phyloP scores from a whole-genome alignment of 2,329 filamentous ascomycete genomes.

The Tympanopsis confertula region DNA sequence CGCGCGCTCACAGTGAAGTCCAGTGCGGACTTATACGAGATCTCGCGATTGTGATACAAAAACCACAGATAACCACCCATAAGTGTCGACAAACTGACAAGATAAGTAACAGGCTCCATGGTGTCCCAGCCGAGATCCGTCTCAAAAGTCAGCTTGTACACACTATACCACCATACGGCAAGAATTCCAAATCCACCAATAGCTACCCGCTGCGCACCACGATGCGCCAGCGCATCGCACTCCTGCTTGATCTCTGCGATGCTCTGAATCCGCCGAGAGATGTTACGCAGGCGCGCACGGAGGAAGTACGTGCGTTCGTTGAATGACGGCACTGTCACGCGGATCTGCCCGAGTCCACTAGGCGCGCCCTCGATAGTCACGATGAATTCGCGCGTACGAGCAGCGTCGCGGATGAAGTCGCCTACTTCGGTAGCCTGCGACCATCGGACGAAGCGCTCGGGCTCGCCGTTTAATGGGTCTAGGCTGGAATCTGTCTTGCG shows the following conservation, averaged over 20 bases:
- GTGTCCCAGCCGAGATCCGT: constrained; percentile 81
- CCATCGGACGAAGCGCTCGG: constrained; percentile 69
- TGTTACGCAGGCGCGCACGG: constrained; percentile 62
- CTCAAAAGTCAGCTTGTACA: constrained; percentile 61
- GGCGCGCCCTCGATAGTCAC: constrained; percentile 63
- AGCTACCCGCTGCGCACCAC: constrained; percentile 66
- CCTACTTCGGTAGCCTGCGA: constrained; percentile 80
- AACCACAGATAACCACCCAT: constrained; percentile 93
- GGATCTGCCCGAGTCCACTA: constrained; percentile 37
- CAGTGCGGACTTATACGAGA: constrained; percentile 76
- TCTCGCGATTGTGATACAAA: constrained; percentile 79
- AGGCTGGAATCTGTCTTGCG: neutral
- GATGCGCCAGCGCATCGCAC: constrained; percentile 69
- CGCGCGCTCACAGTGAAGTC: constrained; percentile 74
- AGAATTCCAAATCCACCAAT: constrained; percentile 68
- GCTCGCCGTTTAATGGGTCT: neutral
- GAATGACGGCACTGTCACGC: constrained; percentile 76
- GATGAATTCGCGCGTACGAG: constrained; percentile 71
- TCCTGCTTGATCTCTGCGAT: constrained; percentile 68
- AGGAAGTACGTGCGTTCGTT: constrained; percentile 84
- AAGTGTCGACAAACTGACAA: constrained; percentile 73
- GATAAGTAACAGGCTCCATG: constrained; percentile 82
- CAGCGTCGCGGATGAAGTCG: constrained; percentile 86
- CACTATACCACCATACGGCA: constrained; percentile 67
- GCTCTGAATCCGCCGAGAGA: constrained; percentile 54